These are phyloP conservation scores for Teratosphaeria epicoccoides DNA, from an alignment of 2,329 filamentous ascomycete genomes.

Conservation along the genomic window DNA sequence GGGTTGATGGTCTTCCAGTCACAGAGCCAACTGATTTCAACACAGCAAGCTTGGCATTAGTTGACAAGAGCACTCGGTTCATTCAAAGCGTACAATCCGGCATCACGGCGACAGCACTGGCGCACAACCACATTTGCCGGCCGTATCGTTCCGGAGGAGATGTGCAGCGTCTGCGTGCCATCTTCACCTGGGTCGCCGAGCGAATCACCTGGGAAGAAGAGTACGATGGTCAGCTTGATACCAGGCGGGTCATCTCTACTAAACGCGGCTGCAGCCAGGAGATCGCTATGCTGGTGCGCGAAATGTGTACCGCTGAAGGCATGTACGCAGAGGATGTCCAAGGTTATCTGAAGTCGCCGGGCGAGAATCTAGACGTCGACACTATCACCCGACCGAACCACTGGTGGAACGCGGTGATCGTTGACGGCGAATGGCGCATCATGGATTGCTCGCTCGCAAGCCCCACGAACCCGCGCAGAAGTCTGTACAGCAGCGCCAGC, in stretches of 20 bases:
- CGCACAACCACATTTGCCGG: constrained; percentile 84
- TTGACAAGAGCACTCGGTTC: constrained; percentile 94
- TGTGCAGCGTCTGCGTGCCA: constrained; percentile 81
- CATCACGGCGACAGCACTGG: constrained; percentile 70
- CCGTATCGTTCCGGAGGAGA: constrained; percentile 71
- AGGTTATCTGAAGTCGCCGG: constrained; percentile 83
- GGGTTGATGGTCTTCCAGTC: constrained; percentile 73
- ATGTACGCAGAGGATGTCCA: constrained; percentile 77
- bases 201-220: constrained; percentile 94
- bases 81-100: constrained; percentile 65
- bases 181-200: constrained; percentile 96
- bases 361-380: constrained; percentile 69
- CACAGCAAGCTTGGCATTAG: constrained; percentile 58
- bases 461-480: constrained; percentile 75
- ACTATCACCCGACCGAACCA: constrained; percentile 83
- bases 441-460: constrained; percentile 90
- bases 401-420: constrained; percentile 92
- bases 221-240: constrained; percentile 74
- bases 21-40: constrained; percentile 71
- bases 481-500: constrained; percentile 62
- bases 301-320: constrained; percentile 88
- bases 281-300: constrained; percentile 74
- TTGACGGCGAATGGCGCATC: constrained; percentile 92
- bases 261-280: constrained; percentile 81
- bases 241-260: constrained; percentile 69